These are phyloP conservation scores for Galerina sulciceps DNA, from an alignment of 768 basidiomycete species.

Conservation along the genomic window DNA sequence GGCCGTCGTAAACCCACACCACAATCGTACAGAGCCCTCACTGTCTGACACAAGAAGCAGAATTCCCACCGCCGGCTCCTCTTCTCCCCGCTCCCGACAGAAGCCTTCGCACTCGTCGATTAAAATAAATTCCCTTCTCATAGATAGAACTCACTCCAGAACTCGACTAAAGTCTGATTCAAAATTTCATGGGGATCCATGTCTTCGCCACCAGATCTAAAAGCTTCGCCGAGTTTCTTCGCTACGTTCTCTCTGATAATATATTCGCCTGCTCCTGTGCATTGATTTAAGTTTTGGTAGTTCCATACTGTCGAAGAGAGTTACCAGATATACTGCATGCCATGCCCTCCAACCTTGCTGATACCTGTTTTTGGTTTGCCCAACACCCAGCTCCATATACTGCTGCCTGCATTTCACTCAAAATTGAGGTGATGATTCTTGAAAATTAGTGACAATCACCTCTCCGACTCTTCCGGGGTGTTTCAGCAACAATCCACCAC, in stretches of 20 bases:
- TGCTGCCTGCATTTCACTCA: constrained; percentile 53
- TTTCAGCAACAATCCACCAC: constrained; percentile 83
- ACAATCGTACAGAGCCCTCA: constrained; percentile 55
- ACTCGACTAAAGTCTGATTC: constrained; percentile 45
- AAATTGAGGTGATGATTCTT: background rate
- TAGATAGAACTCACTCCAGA: constrained; percentile 47
- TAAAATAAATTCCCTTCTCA: background rate
- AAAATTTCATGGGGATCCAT: constrained; percentile 63
- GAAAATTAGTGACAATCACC: constrained; percentile 37
- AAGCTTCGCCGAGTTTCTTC: constrained; percentile 51
- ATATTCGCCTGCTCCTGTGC: constrained; percentile 72
- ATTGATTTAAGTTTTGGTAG: background rate
- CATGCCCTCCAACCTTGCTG: constrained; percentile 34
- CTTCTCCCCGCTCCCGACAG: constrained; percentile 21
- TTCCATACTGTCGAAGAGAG: background rate
- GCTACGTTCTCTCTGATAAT: constrained; percentile 66
- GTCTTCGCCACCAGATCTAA: constrained; percentile 22
- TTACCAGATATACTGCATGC: constrained; percentile 77
- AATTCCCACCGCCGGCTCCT: constrained; percentile 58
- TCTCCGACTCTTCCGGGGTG: constrained; percentile 76
- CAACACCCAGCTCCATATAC: constrained; percentile 79
- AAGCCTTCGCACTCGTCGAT: constrained; percentile 12
- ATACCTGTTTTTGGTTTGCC: constrained; percentile 46
- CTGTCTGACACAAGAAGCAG: constrained; percentile 58
- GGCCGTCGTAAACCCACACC: constrained; percentile 84